Evolutionary conservation across 225 moss, liverwort and hornwort genomes (phyloP).

Genomic region (Asterella californica): DNA sequence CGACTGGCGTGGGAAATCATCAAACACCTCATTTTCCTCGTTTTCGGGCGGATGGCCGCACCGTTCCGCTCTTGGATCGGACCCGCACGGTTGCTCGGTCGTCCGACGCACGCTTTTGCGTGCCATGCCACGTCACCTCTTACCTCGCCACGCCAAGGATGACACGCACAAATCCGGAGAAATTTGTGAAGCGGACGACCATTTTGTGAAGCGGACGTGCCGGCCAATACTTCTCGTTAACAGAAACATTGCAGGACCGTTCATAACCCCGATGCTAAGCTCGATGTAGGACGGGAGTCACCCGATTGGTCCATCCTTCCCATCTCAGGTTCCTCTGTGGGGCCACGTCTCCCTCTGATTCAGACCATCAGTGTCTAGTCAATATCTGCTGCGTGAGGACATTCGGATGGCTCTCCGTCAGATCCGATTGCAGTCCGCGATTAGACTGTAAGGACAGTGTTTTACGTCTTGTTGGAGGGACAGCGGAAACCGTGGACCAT

Average conservation of each 20-base stretch:
- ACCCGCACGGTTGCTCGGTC: conserved; percentile 3
- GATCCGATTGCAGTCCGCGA: neutral
- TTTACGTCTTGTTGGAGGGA: neutral
- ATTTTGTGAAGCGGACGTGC: neutral
- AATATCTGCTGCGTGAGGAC: neutral
- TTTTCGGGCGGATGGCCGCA: neutral
- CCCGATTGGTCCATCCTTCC: neutral
- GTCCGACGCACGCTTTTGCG: neutral
- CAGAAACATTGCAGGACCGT: neutral
- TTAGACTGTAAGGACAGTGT: neutral
- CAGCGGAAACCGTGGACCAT: neutral
- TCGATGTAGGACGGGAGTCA: neutral
- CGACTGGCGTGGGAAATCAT: neutral
- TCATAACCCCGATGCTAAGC: neutral
- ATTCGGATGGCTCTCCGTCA: neutral
- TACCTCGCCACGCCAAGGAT: too few relatives aligned
- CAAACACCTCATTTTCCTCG: neutral
- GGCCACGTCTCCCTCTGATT: neutral
- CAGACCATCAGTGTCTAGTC: neutral
- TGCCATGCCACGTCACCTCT: neutral
- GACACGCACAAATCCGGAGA: too few relatives aligned
- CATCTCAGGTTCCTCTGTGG: neutral
- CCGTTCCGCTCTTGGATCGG: neutral
- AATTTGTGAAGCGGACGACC: neutral
- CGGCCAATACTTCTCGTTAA: conserved; percentile 1